phyloP scores from a whole-genome alignment of 2,329 filamentous ascomycete species.

The Zymoseptoria brevis region DNA sequence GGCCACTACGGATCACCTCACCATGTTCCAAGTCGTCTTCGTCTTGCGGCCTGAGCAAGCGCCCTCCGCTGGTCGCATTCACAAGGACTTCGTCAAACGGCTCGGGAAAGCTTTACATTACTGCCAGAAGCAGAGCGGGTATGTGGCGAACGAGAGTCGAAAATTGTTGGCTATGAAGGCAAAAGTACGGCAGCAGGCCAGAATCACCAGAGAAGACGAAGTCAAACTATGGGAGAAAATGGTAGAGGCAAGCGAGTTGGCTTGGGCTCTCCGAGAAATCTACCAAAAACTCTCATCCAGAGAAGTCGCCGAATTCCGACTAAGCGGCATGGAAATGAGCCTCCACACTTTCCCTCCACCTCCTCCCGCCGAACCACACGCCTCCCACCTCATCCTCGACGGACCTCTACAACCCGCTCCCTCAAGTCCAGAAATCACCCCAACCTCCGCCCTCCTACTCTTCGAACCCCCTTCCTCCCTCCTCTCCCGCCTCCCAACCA shows the following conservation, averaged over 20 bases:
- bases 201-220: slow-evolving; percentile 29
- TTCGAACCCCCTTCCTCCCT: slow-evolving; percentile 77
- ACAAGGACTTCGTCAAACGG: slow-evolving; percentile 83
- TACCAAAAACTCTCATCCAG: slow-evolving; percentile 16
- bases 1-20: slow-evolving; percentile 55
- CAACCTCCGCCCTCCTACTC: slow-evolving; percentile 78
- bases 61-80: slow-evolving; percentile 61
- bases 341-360: slow-evolving; percentile 37
- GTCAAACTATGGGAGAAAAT: slow-evolving; percentile 17
- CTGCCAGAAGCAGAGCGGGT: slow-evolving; percentile 81
- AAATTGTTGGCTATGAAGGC: slow-evolving; percentile 74
- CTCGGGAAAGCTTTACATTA: slow-evolving; percentile 88
- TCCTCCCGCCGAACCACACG: slow-evolving; percentile 44
- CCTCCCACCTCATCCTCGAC: slow-evolving; percentile 74
- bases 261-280: slow-evolving; percentile 26
- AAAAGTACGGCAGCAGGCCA: slow-evolving; percentile 57
- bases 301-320: slow-evolving; percentile 33
- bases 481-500: slow-evolving; percentile 59
- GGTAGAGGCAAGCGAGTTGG: slow-evolving; percentile 25
- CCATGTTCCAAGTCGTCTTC: slow-evolving; percentile 97
- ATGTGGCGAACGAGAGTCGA: slow-evolving; percentile 86
- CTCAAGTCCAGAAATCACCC: slow-evolving; percentile 27
- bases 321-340: slow-evolving; percentile 63
- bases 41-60: slow-evolving; percentile 74
- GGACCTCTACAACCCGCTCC: slow-evolving; percentile 36